Percentiles rank a stretch among this genome's conserved stretches.
These are phyloP conservation scores for Leccinum variabile DNA, from an alignment of 1,284 basidiomycete genomes.

Conservation along the genomic window DNA sequence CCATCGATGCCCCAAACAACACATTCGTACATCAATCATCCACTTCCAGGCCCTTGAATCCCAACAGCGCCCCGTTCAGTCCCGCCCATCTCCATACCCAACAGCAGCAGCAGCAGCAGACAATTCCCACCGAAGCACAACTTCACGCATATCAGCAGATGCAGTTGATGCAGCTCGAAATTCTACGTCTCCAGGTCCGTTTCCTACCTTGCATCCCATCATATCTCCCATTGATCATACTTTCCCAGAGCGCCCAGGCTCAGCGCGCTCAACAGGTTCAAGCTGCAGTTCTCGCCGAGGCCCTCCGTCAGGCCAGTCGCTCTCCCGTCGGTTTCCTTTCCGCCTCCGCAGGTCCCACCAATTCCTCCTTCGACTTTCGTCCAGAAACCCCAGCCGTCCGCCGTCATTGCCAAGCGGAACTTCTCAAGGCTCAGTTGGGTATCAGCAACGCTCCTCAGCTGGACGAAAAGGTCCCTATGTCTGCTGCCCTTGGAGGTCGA, in stretches of 20 bases:
- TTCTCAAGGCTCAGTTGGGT: constrained; percentile 58
- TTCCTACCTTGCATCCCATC: constrained; percentile 1
- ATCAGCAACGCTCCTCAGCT: constrained; percentile 29
- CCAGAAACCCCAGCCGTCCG: constrained; percentile 55
- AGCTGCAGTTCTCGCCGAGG: constrained; percentile 53
- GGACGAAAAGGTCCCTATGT: constrained; percentile 72
- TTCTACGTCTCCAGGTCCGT: constrained; percentile 73
- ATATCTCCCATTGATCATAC: not conserved
- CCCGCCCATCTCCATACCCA: constrained; percentile 38
- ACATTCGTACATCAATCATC: constrained; percentile 62
- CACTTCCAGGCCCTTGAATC: constrained; percentile 47
- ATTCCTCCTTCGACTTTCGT: constrained; percentile 61
- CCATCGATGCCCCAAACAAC: constrained; percentile 65
- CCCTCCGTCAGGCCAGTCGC: constrained; percentile 61
- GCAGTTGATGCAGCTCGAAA: constrained; percentile 81
- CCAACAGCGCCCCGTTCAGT: constrained; percentile 57
- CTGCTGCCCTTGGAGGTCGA: constrained; percentile 71
- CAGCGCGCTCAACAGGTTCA: constrained; percentile 45
- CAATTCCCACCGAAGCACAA: constrained; percentile 44
- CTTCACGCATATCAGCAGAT: constrained; percentile 63
- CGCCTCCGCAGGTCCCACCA: constrained; percentile 66
- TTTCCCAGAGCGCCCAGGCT: constrained; percentile 36
- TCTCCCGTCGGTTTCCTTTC: constrained; percentile 54
- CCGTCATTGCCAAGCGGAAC: constrained; percentile 64
- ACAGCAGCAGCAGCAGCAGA: constrained; percentile 37